Percentiles rank a stretch among this genome's conserved stretches.
phyloP scores from a whole-genome alignment of 805 yeast species.

The Suhomyces faveliae region DNA sequence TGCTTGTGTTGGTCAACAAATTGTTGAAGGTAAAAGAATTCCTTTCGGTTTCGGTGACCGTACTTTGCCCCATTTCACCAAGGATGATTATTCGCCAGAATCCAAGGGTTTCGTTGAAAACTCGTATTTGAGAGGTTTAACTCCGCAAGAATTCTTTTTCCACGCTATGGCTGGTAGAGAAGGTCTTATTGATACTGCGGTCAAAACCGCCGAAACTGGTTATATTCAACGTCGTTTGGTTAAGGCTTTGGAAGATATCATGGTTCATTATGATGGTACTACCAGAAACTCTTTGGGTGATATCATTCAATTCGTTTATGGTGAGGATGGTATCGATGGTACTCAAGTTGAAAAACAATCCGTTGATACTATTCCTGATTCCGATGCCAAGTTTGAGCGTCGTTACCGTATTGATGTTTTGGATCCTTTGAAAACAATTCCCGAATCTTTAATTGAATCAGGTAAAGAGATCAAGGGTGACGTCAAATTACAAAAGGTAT shows the following conservation, averaged over 20 bases:
- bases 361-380: conserved; percentile 92
- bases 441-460: conserved; percentile 76
- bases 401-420: conserved; percentile 86
- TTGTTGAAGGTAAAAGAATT: conserved; percentile 99
- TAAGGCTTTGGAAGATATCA: conserved; percentile 93
- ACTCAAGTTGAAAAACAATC: conserved; percentile 96
- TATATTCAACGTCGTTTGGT: conserved; percentile 97
- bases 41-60: conserved; percentile 97
- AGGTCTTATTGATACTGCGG: conserved; percentile 99
- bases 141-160: conserved; percentile 98
- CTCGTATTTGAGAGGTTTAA: conserved; percentile 93
- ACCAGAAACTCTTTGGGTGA: conserved; percentile 97
- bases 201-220: conserved; percentile 98
- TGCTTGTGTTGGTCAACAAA: conserved; percentile 99
- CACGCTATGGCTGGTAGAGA: conserved; percentile 99
- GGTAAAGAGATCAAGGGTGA: conserved; percentile 92
- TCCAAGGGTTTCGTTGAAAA: conserved; percentile 98
- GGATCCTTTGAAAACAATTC: conserved; percentile 58
- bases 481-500: conserved; percentile 69
- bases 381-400: conserved; percentile 76
- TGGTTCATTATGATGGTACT: conserved; percentile 98
- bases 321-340: conserved; percentile 99
- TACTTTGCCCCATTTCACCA: conserved; percentile 95
- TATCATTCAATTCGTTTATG: conserved; percentile 91
- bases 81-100: conserved; percentile 98